Percentiles rank a stretch among this genome's conserved stretches.
Conservation (phyloP, 495 filamentous ascomycete species). For the Trypethelium eluteriae region DNA sequence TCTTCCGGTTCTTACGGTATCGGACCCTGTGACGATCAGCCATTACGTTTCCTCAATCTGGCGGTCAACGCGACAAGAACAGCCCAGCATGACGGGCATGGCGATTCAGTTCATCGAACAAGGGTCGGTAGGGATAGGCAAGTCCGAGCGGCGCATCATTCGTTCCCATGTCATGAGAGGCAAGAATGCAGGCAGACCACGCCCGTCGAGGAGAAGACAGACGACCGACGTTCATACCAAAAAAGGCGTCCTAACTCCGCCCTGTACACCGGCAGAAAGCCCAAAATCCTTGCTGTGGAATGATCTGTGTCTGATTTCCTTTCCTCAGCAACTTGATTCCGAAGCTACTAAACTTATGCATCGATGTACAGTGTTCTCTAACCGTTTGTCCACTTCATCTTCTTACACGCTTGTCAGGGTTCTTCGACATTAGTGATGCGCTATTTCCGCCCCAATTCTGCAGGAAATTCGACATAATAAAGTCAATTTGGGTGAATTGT, state of each 20-base stretch:
- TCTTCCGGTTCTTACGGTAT: too few relatives aligned
- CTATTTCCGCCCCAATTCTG: constrained; percentile 8
- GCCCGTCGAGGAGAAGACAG: constrained; percentile 4
- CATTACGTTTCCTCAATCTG: not conserved
- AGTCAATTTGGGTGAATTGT: constrained; percentile 25
- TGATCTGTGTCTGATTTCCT: constrained; percentile 9
- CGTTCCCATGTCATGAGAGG: constrained; percentile 8
- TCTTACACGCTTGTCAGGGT: not conserved
- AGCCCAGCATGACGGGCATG: constrained; percentile 3
- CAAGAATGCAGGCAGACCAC: constrained; percentile 5
- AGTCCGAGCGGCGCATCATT: constrained; percentile 1
- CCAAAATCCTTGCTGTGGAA: constrained; percentile 7
- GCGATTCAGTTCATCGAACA: constrained; percentile 9
- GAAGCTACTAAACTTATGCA: constrained; percentile 8
- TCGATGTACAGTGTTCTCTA: constrained; percentile 1
- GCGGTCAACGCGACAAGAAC: not conserved
- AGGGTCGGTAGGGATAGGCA: not conserved
- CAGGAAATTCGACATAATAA: constrained; percentile 6
- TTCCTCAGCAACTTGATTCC: constrained; percentile 9
- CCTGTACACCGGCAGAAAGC: not conserved
- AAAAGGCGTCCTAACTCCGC: not conserved
- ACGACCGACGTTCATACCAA: not conserved
- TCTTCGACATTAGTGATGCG: constrained; percentile 6
- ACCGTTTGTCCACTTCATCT: constrained; percentile 1
- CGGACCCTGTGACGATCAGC: not conserved